Base-by-base conservation (phyloP, 2,329 filamentous ascomycete species). In the Penicillium sp. region DNA sequence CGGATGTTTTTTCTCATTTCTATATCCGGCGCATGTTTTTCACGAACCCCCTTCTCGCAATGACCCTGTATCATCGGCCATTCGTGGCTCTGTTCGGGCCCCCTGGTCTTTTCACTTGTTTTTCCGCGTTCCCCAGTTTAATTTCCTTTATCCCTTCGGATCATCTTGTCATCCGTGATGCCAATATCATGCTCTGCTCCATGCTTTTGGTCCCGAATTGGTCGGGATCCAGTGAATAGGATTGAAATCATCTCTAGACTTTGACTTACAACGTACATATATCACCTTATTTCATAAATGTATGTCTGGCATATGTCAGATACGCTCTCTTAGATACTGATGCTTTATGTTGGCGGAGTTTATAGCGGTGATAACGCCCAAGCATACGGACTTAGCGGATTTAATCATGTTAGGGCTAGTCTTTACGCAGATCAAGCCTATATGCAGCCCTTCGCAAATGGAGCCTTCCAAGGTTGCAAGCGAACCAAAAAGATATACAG, bases 51-150 rank as follows among this genome's bases (percentile, higher is more conserved):
- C 54, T 57, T 53, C 61, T 55, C 60, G 62, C 63, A 65, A 65
- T 59, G 63, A 65, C 61, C 48, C 54, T 65, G 62, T 66, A 63
- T 65, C 62, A 60, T 63, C 54, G 60, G 59, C 61, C 51, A 35
- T 35, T 27, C 11, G 15, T 42, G 40, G 49, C 41, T 42, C 18
- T 33, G 51, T 57, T 46, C 49, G 47, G 53, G 41, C 48, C 31
- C 27, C 23, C 8, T 37, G 20, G 20, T 35, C n/a, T 37, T 49
- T 47, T 47, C 18, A 40, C 54, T 55, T 60, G 49, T 58, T 47
- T 60, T 50, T 55, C 47, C 56, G 60, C 53, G 62, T 61, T 58
- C 53, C 29, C 48, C 50, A 51, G 47, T 53, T 51, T 59, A 59
- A 60, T 59, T 57, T 55, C 49, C 50, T 51, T 52, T 53, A 26